These are phyloP conservation scores for Neurospora pannonica DNA, from an alignment of 495 filamentous ascomycete genomes.

Conservation along the genomic window DNA sequence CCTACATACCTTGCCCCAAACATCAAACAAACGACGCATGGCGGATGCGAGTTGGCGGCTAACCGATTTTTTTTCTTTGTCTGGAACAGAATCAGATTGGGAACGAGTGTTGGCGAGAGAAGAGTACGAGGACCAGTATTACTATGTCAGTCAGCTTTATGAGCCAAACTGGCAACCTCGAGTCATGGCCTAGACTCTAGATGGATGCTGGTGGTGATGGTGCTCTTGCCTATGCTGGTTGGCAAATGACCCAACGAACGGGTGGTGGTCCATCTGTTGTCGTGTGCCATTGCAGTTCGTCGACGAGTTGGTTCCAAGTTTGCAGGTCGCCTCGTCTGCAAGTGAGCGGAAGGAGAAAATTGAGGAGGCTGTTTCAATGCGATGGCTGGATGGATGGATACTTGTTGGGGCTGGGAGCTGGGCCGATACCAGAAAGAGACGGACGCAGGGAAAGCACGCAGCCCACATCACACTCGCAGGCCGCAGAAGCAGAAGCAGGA, in stretches of 20 bases:
- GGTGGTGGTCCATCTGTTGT: neutral
- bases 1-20: neutral
- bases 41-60: neutral
- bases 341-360: neutral
- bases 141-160: slow-evolving; percentile 43
- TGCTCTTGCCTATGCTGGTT: neutral
- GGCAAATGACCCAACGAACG: neutral
- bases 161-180: slow-evolving; percentile 42
- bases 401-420: neutral
- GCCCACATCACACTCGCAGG: neutral
- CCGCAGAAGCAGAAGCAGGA: neutral
- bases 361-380: neutral
- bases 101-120: slow-evolving; percentile 23
- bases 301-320: neutral
- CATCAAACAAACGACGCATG: neutral
- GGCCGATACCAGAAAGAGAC: neutral
- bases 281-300: neutral
- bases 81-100: slow-evolving; percentile 30
- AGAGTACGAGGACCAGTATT: slow-evolving; percentile 39
- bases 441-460: neutral
- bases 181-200: slow-evolving; percentile 23
- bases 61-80: neutral
- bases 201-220: neutral
- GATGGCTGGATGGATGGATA: neutral
- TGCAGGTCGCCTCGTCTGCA: neutral